phyloP scores from a whole-genome alignment of 1,139 yeast species.

The Yamadazyma sp. region DNA sequence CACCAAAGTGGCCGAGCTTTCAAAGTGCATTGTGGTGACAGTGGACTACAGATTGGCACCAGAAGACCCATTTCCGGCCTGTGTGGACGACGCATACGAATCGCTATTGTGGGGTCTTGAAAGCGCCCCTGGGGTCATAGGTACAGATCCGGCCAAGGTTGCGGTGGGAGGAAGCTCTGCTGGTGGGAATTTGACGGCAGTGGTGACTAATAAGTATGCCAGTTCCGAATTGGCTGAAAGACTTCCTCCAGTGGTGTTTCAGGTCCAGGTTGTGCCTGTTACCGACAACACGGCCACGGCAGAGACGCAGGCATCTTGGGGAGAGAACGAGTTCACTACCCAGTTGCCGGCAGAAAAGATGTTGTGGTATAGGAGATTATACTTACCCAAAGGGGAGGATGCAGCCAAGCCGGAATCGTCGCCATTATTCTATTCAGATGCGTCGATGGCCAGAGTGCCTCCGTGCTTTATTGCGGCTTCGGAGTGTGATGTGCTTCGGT shows the following conservation, averaged over 20 bases:
- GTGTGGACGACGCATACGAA: conserved; percentile 47
- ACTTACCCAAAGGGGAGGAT: conserved; percentile 38
- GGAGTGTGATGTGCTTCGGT: conserved; percentile 46
- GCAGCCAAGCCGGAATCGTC: conserved; percentile 43
- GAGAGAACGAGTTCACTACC: conserved; percentile 41
- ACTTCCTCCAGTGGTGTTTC: conserved; percentile 40
- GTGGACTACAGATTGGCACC: conserved; percentile 52
- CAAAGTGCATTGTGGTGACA: conserved; percentile 36
- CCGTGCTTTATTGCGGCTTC: conserved; percentile 46
- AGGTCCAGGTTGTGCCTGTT: conserved; percentile 48
- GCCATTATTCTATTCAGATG: conserved; percentile 43
- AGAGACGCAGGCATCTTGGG: conserved; percentile 39
- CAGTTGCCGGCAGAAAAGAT: conserved; percentile 50
- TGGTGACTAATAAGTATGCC: conserved; percentile 40
- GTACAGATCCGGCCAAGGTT: conserved; percentile 32
- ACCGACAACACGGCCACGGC: conserved; percentile 47
- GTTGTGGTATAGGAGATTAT: conserved; percentile 48
- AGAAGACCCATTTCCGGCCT: conserved; percentile 50
- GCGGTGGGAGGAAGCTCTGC: conserved; percentile 51
- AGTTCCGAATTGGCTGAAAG: conserved; percentile 19
- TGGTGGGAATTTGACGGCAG: conserved; percentile 48
- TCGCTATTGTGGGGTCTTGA: conserved; percentile 23
- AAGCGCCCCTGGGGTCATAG: conserved; percentile 20
- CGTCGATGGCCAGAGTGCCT: conserved; percentile 38
- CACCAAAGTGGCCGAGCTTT: conserved; percentile 37